These are phyloP conservation scores for Scutellaria barbata DNA, from an alignment of 257 asterid species.

Conservation along the genomic window DNA sequence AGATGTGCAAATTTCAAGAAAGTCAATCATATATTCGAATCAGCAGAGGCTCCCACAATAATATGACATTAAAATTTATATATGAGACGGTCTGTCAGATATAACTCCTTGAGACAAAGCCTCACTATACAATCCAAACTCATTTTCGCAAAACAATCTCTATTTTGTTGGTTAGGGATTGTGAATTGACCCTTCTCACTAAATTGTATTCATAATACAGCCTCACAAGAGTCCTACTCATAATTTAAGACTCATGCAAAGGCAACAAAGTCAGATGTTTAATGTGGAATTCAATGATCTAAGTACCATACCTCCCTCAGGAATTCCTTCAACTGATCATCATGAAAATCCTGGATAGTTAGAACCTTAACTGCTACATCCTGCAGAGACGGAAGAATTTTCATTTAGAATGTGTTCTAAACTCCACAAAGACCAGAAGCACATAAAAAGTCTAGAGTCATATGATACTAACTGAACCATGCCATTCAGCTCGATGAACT, in stretches of 20 bases:
- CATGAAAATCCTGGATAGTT: conserved; percentile 82
- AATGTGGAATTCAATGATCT: not conserved
- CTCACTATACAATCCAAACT: too few relatives aligned
- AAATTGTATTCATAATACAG: too few relatives aligned
- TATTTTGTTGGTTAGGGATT: too few relatives aligned
- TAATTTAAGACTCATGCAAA: too few relatives aligned
- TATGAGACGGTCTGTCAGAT: too few relatives aligned
- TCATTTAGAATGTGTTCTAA: not conserved
- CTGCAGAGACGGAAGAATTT: conserved; percentile 46
- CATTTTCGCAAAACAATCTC: too few relatives aligned
- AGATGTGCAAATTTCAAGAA: too few relatives aligned
- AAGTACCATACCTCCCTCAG: conserved; percentile 75
- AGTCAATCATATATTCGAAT: too few relatives aligned
- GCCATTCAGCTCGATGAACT: conserved; percentile 99
- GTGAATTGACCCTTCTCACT: too few relatives aligned
- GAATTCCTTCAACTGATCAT: conserved; percentile 90
- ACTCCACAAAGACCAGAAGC: conserved; percentile 14
- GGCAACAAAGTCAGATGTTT: not conserved
- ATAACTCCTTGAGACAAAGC: too few relatives aligned
- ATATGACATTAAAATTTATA: not conserved
- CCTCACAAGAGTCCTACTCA: too few relatives aligned
- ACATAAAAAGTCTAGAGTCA: not conserved
- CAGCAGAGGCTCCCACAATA: not conserved
- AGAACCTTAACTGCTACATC: conserved; percentile 97
- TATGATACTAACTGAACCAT: conserved; percentile 80